Conservation (phyloP, 1,139 yeast species). For the Suhomyces choctaworum region DNA sequence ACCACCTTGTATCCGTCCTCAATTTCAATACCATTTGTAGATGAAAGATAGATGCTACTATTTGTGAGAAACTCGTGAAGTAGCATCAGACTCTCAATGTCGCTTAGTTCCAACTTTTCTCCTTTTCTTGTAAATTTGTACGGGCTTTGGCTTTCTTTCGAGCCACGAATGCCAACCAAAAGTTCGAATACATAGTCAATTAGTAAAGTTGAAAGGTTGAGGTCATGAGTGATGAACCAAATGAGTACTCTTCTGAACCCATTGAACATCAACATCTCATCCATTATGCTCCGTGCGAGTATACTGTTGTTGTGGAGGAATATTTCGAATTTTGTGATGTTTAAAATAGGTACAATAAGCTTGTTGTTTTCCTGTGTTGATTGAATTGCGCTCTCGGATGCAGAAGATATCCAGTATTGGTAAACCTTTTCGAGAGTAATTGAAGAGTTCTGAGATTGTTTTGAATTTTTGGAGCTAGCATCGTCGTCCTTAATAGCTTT, state of each 20-base stretch:
- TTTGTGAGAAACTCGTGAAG: slow-evolving; percentile 66
- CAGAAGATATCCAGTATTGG: slow-evolving; percentile 41
- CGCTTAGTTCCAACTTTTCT: slow-evolving; percentile 44
- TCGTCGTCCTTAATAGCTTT: slow-evolving; percentile 46
- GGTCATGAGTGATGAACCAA: slow-evolving; percentile 64
- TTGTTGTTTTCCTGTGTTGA: slow-evolving; percentile 30
- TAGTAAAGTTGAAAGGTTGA: slow-evolving; percentile 51
- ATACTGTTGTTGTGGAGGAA: slow-evolving; percentile 38
- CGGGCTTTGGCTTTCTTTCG: slow-evolving; percentile 24
- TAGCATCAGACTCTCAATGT: slow-evolving; percentile 63
- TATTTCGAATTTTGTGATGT: slow-evolving; percentile 41
- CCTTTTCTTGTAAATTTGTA: slow-evolving; percentile 59
- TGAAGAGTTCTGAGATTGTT: slow-evolving; percentile 14
- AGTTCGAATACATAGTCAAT: slow-evolving; percentile 63
- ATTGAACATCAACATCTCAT: slow-evolving; percentile 66
- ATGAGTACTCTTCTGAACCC: slow-evolving; percentile 64
- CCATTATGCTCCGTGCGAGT: slow-evolving; percentile 55
- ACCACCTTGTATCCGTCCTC: slow-evolving; percentile 37
- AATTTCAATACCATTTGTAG: slow-evolving; percentile 36
- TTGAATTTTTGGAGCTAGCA: slow-evolving; percentile 14
- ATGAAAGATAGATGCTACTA: slow-evolving; percentile 51
- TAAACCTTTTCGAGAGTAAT: slow-evolving; percentile 54
- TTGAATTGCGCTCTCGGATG: slow-evolving; percentile 28
- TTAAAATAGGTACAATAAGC: slow-evolving; percentile 41
- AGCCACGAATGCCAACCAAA: slow-evolving; percentile 55